Evolutionary conservation across 768 basidiomycete species (phyloP).

Genomic region (Glaciozyma martinii): DNA sequence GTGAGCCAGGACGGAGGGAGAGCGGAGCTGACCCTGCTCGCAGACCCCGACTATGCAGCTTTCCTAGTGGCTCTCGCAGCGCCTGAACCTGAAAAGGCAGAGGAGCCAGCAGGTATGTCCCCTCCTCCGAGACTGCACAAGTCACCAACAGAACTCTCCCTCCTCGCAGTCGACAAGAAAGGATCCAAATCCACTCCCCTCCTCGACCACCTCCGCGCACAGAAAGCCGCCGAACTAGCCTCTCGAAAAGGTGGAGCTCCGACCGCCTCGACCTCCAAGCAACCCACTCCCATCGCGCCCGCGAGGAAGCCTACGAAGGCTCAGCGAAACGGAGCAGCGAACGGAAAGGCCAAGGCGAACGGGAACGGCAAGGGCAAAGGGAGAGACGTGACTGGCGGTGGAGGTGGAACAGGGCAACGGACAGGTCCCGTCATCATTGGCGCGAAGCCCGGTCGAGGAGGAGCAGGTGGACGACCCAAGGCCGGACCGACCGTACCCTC

Average conservation of each 20-base stretch:
- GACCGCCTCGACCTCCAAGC: no score
- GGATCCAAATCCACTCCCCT: constrained; percentile 64
- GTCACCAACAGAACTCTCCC: background rate
- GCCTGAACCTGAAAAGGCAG: constrained; percentile 46
- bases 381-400: constrained; percentile 1
- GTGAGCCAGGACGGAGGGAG: no score
- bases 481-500: no score
- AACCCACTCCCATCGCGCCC: no score
- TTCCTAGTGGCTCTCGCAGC: constrained; percentile 67
- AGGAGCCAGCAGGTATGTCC: constrained; percentile 6
- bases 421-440: no score
- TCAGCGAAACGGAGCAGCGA: no score
- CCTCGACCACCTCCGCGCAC: constrained; percentile 82
- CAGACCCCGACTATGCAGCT: constrained; percentile 41
- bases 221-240: constrained; percentile 51
- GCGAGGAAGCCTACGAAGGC: no score
- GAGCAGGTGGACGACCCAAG: no score
- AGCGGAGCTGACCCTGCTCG: background rate
- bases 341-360: background rate
- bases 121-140: background rate
- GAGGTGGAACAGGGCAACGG: no score
- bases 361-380: constrained; percentile 10
- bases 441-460: no score
- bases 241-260: no score
- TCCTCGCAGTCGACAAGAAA: constrained; percentile 47